Evolutionary conservation across 352 stramenopile genomes (phyloP).

Genomic region (Phytophthora lateralis): DNA sequence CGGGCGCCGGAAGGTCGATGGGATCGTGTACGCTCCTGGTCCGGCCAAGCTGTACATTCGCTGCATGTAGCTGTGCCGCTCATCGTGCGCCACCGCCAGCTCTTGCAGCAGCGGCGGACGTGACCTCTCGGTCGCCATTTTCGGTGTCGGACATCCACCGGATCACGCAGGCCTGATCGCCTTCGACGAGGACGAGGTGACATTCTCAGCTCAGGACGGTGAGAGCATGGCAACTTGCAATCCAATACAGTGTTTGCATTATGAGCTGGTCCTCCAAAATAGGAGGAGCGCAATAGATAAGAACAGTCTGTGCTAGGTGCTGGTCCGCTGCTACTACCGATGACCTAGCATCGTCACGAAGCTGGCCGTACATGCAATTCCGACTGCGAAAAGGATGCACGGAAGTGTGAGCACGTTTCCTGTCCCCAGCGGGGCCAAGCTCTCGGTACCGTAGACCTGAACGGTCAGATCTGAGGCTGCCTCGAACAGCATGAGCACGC

Average conservation of each 20-base stretch:
- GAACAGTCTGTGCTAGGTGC: not conserved
- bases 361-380: slow-evolving; percentile 47
- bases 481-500: slow-evolving; percentile 71
- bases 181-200: slow-evolving; percentile 15
- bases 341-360: slow-evolving; percentile 34
- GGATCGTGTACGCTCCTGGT: slow-evolving; percentile 62
- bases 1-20: slow-evolving; percentile 50
- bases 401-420: slow-evolving; percentile 66
- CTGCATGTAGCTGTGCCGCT: slow-evolving; percentile 60
- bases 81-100: slow-evolving; percentile 28
- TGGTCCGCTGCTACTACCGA: not conserved
- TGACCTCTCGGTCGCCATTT: slow-evolving; percentile 27
- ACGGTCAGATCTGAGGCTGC: slow-evolving; percentile 70
- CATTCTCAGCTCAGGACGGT: slow-evolving; percentile 16
- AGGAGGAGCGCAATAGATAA: slow-evolving; percentile 5
- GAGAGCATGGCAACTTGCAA: not conserved
- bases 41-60: slow-evolving; percentile 49
- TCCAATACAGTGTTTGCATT: not conserved
- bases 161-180: too few species aligned
- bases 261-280: not conserved
- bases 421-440: slow-evolving; percentile 62
- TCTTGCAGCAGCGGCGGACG: slow-evolving; percentile 17
- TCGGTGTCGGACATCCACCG: not conserved
- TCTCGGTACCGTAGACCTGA: slow-evolving; percentile 74
- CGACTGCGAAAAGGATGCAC: slow-evolving; percentile 61